A percentile compares a stretch with the other conserved stretches of the same genome.
phyloP scores from a whole-genome alignment of 108 stramenopile genomes.

The Conticribra guillardii region DNA sequence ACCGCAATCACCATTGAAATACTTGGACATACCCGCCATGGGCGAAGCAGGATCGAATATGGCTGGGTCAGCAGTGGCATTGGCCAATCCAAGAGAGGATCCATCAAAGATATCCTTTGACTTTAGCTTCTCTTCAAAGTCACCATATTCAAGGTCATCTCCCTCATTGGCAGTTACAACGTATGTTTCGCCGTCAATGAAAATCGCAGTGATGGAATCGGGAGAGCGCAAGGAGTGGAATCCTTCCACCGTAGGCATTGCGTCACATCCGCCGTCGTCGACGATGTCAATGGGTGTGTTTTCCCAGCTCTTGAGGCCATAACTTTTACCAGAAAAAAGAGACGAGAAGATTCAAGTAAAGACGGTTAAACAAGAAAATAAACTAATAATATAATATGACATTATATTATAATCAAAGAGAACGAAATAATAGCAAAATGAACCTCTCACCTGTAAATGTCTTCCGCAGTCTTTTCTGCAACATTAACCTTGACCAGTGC shows the following conservation, averaged over 20 bases:
- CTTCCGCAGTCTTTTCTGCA: slow-evolving; percentile 35
- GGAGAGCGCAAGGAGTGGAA: slow-evolving; percentile 36
- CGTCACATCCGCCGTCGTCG: slow-evolving; percentile 50
- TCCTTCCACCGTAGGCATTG: slow-evolving; percentile 36
- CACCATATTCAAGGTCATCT: slow-evolving; percentile 48
- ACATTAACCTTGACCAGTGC: slow-evolving; percentile 51
- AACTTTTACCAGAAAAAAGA: slow-evolving; percentile 3
- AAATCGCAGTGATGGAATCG: slow-evolving; percentile 43
- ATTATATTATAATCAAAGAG: not conserved
- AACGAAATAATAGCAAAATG: not conserved
- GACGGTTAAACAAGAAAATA: too few species aligned
- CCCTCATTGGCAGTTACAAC: slow-evolving; percentile 55
- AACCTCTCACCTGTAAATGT: slow-evolving; percentile 34
- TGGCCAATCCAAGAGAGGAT: slow-evolving; percentile 21
- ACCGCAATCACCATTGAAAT: slow-evolving; percentile 51
- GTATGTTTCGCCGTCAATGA: slow-evolving; percentile 47
- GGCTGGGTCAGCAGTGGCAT: slow-evolving; percentile 27
- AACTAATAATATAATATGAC: too few species aligned
- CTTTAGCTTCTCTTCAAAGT: slow-evolving; percentile 50
- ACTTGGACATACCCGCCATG: slow-evolving; percentile 33
- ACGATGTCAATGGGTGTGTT: slow-evolving; percentile 50
- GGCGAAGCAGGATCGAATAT: slow-evolving; percentile 42
- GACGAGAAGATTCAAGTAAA: not conserved
- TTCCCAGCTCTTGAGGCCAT: slow-evolving; percentile 53
- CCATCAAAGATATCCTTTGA: slow-evolving; percentile 44